phyloP scores from a whole-genome alignment of 2,329 filamentous ascomycete genomes.

The Cladosporium sp. region DNA sequence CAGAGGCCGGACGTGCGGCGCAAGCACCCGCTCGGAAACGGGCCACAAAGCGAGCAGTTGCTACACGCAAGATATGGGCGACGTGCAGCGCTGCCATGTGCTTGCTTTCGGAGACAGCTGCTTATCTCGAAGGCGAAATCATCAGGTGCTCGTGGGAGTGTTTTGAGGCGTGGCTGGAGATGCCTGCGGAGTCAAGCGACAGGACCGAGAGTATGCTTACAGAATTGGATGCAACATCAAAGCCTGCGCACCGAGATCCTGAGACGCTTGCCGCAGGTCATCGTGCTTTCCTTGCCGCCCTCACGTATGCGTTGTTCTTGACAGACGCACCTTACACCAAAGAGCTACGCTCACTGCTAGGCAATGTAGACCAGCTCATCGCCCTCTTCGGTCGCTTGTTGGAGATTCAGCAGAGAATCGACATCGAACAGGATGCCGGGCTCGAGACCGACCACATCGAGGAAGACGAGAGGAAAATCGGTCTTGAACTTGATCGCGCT shows the following conservation, averaged over 20 bases:
- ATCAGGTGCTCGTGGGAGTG: slow-evolving; percentile 76
- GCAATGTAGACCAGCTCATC: slow-evolving; percentile 75
- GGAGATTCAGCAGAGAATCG: slow-evolving; percentile 69
- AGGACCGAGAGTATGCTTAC: not conserved
- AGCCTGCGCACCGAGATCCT: slow-evolving; percentile 62
- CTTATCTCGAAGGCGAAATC: slow-evolving; percentile 86
- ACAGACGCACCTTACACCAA: slow-evolving; percentile 61
- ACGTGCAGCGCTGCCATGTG: slow-evolving; percentile 83
- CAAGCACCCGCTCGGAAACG: slow-evolving; percentile 61
- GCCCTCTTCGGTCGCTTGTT: slow-evolving; percentile 73
- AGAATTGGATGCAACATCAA: not conserved
- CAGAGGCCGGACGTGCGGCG: slow-evolving; percentile 55
- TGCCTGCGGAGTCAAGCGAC: not conserved
- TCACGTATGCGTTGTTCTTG: slow-evolving; percentile 64
- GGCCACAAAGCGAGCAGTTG: slow-evolving; percentile 57
- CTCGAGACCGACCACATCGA: slow-evolving; percentile 55
- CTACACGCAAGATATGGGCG: slow-evolving; percentile 83
- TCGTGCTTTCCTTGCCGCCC: slow-evolving; percentile 65
- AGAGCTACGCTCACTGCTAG: slow-evolving; percentile 62
- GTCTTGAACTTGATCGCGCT: slow-evolving; percentile 59
- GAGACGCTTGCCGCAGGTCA: slow-evolving; percentile 80
- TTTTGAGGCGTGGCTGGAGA: slow-evolving; percentile 64
- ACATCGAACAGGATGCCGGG: slow-evolving; percentile 78
- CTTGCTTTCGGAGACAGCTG: slow-evolving; percentile 80
- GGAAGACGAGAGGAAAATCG: slow-evolving; percentile 67